phyloP scores from a whole-genome alignment of 139 green algal species.

The Nannochloris sp. region DNA sequence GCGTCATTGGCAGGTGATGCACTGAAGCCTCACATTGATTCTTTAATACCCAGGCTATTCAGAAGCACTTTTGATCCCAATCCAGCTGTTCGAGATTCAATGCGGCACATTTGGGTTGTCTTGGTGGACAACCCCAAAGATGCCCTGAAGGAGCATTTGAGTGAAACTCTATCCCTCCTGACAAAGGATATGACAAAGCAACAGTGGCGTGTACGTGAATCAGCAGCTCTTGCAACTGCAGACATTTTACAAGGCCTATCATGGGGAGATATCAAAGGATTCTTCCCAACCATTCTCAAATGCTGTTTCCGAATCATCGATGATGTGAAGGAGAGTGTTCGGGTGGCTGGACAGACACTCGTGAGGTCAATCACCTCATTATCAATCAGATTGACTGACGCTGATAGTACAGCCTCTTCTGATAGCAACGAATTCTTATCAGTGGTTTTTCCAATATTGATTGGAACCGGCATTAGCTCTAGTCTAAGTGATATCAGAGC shows the following conservation, averaged over 20 bases:
- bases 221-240: constrained; percentile 44
- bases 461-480: constrained; percentile 38
- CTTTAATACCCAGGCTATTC: constrained; percentile 81
- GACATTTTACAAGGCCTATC: constrained; percentile 68
- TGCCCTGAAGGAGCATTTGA: constrained; percentile 54
- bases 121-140: constrained; percentile 60
- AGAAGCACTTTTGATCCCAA: constrained; percentile 78
- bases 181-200: constrained; percentile 61
- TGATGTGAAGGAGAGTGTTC: constrained; percentile 80
- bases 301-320: constrained; percentile 67
- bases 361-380: constrained; percentile 38
- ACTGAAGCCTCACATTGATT: constrained; percentile 49
- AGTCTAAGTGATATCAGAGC: constrained; percentile 6
- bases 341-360: constrained; percentile 27
- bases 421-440: constrained; percentile 38
- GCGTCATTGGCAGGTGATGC: constrained; percentile 60
- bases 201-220: constrained; percentile 81
- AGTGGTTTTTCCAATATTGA: constrained; percentile 53
- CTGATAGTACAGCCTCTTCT: constrained; percentile 24
- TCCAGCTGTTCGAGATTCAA: constrained; percentile 56
- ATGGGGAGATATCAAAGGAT: constrained; percentile 50
- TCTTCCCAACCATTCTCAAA: constrained; percentile 59
- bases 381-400: constrained; percentile 61
- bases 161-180: constrained; percentile 40
- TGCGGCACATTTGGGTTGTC: constrained; percentile 63